A percentile compares a stretch with the other conserved stretches of the same genome.
phyloP scores from a whole-genome alignment of 148 eudicot genomes.

The Silene latifolia region DNA sequence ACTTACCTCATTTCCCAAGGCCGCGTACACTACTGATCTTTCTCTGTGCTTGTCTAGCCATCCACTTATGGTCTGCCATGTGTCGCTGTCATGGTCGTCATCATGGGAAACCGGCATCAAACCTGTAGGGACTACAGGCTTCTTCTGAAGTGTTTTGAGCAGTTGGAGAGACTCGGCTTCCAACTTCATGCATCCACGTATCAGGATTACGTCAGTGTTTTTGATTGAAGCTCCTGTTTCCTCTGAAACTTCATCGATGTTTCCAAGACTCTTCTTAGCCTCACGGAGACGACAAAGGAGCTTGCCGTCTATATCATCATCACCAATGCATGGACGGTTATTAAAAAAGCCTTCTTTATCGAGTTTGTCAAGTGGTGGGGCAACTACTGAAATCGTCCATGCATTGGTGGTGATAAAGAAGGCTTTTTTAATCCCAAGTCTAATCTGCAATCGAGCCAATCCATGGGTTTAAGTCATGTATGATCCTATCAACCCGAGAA shows the following conservation, averaged over 20 bases:
- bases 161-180: constrained; percentile 30
- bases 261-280: background rate
- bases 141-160: constrained; percentile 21
- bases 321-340: background rate
- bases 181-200: constrained; percentile 29
- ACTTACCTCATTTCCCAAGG: constrained; percentile 32
- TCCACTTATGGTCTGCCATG: constrained; percentile 17
- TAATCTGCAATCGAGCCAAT: constrained; percentile 21
- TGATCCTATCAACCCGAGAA: constrained; percentile 31
- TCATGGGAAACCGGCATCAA: constrained; percentile 5
- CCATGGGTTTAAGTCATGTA: constrained; percentile 33
- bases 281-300: constrained; percentile 5
- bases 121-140: constrained; percentile 37
- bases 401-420: constrained; percentile 21
- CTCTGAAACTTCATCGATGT: background rate
- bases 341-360: too few relatives aligned
- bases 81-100: background rate
- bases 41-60: constrained; percentile 34
- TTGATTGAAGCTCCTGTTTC: constrained; percentile 10
- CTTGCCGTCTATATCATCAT: background rate
- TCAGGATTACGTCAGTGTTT: constrained; percentile 22
- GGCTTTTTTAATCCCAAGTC: constrained; percentile 15
- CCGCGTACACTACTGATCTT: constrained; percentile 34
- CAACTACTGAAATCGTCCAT: background rate
- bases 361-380: background rate